Base-by-base conservation (phyloP, 345 rosid genomes). In the Kernera saxatilis region DNA sequence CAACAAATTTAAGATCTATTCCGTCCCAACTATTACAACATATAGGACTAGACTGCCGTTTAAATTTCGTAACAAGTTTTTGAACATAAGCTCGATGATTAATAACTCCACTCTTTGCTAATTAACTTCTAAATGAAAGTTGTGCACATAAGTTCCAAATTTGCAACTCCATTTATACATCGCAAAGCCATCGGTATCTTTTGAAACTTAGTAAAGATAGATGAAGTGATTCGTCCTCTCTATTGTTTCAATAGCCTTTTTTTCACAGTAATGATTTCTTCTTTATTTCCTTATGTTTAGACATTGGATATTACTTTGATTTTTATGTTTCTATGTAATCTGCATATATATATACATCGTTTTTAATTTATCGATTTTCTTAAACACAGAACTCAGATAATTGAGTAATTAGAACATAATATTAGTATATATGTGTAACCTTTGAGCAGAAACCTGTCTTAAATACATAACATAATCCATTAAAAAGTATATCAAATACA, bases 401-500 rank as follows among this genome's bases (percentile, higher is more conserved):
- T 22, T 33, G 13, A 44, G 45, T 33, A 45, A 23, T 9, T 3
- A 67, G 22, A 15, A 1, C 49, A n/a, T 26, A 26, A 17, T 12
- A 15, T 63, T 1, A 45, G 7, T 18, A 13, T 29, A 6, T 15
- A 12, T 35, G 9, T n/a, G 18, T 57, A 15, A 26, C 37, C 3
- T 57, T 40, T 29, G 44, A 3, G 30, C 36, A 14, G 2, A 30
- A 32, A 39, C 63, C 30, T 10, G 41, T 25, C 37, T 44, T 35
- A 21, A 45, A 64, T 48, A 73, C 27, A 8, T 37, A 54, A 29
- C 40, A 46, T 30, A 73, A 55, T 65, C 51, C 32, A 65, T 15
- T 26, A 30, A 26, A 18, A 67, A 9, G 29, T 66, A 58, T 74
- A 67, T 58, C 43, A 57, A 58, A 59, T 29, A 67, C 59, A 50